Evolutionary conservation across 2,329 filamentous ascomycete genomes (phyloP), one percentile per base, ranked within the genome.

Genomic region (Conoideocrella luteorostrata): DNA sequence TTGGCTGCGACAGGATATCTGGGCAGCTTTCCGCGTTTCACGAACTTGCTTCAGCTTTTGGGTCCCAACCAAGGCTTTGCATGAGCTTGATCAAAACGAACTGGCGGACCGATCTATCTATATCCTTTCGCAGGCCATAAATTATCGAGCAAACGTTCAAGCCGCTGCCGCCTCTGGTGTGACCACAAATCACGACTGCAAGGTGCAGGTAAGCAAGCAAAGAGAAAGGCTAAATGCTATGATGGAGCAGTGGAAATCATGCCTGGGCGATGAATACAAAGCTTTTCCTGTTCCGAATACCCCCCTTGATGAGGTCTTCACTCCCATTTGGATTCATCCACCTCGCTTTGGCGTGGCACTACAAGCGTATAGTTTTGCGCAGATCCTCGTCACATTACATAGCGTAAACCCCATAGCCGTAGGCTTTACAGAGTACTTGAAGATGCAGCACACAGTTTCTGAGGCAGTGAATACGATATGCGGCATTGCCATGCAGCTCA

Each of bases 1-100:
- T 1, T 84, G 79, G 80, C 61, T 83, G 4, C 66, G 77, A n/a
- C 80, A 84, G 53, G 80, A 84, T 53, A 69, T 79, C 0, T 83
- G 78, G 78, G 78, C 77, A 2, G 78, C 78, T 0, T 81, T 82
- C 49, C 68, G 77, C 1, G 78, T 82, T 53, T 67, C 68, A 18
- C 63, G 80, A 4, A 66, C 71, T 7, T 71, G 72, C 3, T 70
- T 80, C 48, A 80, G 70, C 26, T 78, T 80, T 39, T 82, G 77
- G 75, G 67, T 65, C 34, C 77, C 77, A 0, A 71, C 66, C 7
- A 73, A 69, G 45, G 61, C 66, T 1, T 69, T 74, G 30, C 54
- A 63, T 4, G 64, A 68, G 3, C 64, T 82, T 29, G 67, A 62
- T n/a, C 64, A 69, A 0, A 67, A 77, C 41, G 77, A 80, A 39